Conservation (phyloP, 371 early-diverging fungal genomes). For the Mortierella sp. region DNA sequence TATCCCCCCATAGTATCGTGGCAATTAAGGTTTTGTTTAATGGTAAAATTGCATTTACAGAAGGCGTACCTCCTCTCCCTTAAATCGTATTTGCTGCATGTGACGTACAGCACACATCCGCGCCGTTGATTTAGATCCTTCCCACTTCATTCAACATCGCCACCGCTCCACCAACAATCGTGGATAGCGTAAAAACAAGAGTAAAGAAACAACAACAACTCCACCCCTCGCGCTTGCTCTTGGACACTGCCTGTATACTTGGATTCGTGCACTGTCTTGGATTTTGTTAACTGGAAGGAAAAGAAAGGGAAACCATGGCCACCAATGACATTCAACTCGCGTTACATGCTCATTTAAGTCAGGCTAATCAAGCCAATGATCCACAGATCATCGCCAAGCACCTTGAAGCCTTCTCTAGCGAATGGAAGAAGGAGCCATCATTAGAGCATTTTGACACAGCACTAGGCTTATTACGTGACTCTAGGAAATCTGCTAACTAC, state of each 20-base stretch:
- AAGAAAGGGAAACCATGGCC: slow-evolving; percentile 14
- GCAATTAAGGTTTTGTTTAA: no score
- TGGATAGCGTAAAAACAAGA: background rate
- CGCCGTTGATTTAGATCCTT: background rate
- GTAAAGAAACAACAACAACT: background rate
- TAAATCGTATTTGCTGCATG: background rate
- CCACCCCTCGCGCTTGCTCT: background rate
- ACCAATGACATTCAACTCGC: slow-evolving; percentile 40
- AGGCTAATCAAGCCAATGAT: slow-evolving; percentile 33
- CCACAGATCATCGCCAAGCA: slow-evolving; percentile 23
- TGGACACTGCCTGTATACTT: background rate
- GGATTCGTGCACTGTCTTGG: background rate
- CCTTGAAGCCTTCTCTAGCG: slow-evolving; percentile 43
- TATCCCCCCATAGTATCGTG: no score
- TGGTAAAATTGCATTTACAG: no score
- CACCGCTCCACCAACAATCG: background rate
- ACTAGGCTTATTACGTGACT: slow-evolving; percentile 26
- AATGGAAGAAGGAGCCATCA: slow-evolving; percentile 48
- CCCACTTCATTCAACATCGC: background rate
- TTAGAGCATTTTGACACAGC: slow-evolving; percentile 44
- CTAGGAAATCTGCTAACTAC: slow-evolving; percentile 6
- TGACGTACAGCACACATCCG: background rate
- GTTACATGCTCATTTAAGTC: slow-evolving; percentile 39
- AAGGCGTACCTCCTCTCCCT: no score
- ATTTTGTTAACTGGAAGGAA: background rate